A percentile compares a stretch with the other conserved stretches of the same genome.
phyloP scores from a whole-genome alignment of 169 alveolate genomes.

The Plasmodium sp. region DNA sequence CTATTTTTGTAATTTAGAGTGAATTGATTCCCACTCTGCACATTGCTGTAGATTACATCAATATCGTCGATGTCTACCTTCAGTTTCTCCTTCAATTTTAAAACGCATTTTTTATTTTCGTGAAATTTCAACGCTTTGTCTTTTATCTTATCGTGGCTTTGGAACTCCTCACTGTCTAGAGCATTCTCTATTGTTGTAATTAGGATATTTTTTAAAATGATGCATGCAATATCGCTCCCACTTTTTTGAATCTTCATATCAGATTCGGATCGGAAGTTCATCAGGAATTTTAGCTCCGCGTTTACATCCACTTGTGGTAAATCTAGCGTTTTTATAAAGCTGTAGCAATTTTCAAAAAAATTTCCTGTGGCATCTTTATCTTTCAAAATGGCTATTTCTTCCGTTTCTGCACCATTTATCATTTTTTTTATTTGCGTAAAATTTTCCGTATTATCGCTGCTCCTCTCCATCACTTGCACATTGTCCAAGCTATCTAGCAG shows the following conservation, averaged over 20 bases:
- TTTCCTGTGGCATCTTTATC: slow-evolving; percentile 63
- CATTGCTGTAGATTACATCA: slow-evolving; percentile 84
- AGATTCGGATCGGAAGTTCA: slow-evolving; percentile 58
- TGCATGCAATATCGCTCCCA: slow-evolving; percentile 83
- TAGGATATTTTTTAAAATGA: slow-evolving; percentile 79
- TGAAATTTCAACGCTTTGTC: slow-evolving; percentile 77
- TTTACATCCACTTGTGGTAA: slow-evolving; percentile 36
- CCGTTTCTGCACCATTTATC: background rate
- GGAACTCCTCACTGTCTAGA: slow-evolving; percentile 82
- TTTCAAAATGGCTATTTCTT: slow-evolving; percentile 36
- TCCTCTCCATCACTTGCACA: slow-evolving; percentile 41
- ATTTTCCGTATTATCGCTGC: slow-evolving; percentile 22
- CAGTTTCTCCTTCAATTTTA: slow-evolving; percentile 80
- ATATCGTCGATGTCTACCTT: slow-evolving; percentile 78
- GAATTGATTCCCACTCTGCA: slow-evolving; percentile 85
- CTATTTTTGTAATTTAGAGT: slow-evolving; percentile 78
- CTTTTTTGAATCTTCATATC: slow-evolving; percentile 76
- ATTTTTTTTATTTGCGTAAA: slow-evolving; percentile 20
- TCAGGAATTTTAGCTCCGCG: background rate
- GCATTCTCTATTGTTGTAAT: slow-evolving; percentile 85
- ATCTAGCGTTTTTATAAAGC: slow-evolving; percentile 20
- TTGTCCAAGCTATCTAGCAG: slow-evolving; percentile 1
- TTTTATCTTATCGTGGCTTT: slow-evolving; percentile 79
- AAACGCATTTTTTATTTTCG: slow-evolving; percentile 78
- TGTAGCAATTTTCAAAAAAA: slow-evolving; percentile 51